Evolutionary conservation across 2,329 filamentous ascomycete genomes (phyloP).

Genomic region (Diaporthe batatas): DNA sequence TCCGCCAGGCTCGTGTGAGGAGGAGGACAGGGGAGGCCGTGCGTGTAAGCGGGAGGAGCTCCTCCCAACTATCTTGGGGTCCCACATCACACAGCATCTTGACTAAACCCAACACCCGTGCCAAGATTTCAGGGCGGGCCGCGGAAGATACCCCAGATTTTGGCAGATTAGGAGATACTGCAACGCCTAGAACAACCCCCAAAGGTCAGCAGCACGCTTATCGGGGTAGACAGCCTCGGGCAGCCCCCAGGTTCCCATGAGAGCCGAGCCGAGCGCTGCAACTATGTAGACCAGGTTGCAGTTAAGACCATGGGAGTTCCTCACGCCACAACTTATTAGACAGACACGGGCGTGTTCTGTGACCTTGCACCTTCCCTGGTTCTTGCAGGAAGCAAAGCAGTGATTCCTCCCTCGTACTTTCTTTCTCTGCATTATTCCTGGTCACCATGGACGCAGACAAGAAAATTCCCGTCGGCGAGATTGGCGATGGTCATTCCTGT

Average conservation of each 20-base stretch:
- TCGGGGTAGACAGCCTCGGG: conserved; percentile 17
- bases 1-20: conserved; percentile 7
- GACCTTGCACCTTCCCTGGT: conserved; percentile 4
- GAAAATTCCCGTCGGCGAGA: conserved; percentile 26
- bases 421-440: not conserved
- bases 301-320: conserved; percentile 28
- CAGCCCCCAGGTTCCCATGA: conserved; percentile 17
- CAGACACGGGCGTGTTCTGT: conserved; percentile 13
- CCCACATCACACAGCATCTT: conserved; percentile 6
- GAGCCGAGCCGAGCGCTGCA: not conserved
- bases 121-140: conserved; percentile 20
- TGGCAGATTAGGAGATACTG: conserved; percentile 20
- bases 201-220: conserved; percentile 23
- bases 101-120: conserved; percentile 18
- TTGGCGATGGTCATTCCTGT: conserved; percentile 38
- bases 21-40: conserved; percentile 21
- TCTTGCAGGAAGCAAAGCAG: conserved; percentile 1
- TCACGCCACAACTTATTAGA: conserved; percentile 2
- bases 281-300: conserved; percentile 1
- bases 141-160: conserved; percentile 27
- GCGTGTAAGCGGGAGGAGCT: conserved; percentile 27
- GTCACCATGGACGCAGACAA: conserved; percentile 36
- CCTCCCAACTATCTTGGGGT: conserved; percentile 28
- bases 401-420: not conserved
- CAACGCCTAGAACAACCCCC: conserved; percentile 13